Conservation (phyloP, 768 basidiomycete species). For the Tulasnella sp. region DNA sequence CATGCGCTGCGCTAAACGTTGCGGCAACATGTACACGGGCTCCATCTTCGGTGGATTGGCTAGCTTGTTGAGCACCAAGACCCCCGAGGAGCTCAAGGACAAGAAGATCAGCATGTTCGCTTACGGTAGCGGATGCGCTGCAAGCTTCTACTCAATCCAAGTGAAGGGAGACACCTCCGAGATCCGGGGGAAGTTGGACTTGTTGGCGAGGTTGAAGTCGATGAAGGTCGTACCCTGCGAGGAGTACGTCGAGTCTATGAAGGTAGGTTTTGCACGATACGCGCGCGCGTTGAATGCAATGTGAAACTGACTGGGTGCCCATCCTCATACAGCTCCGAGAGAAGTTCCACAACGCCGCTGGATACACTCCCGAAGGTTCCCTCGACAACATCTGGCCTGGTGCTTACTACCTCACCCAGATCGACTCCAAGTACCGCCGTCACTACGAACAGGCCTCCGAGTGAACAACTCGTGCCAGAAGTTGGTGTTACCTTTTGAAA, state of each 20-base stretch:
- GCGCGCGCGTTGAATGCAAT: not conserved
- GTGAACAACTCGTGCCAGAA: not conserved
- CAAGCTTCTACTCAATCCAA: constrained; percentile 79
- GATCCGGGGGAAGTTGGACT: constrained; percentile 72
- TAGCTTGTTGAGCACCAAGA: constrained; percentile 64
- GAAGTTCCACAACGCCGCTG: constrained; percentile 85
- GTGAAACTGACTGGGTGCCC: constrained; percentile 12
- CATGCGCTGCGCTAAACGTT: constrained; percentile 78
- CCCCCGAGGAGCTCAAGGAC: constrained; percentile 55
- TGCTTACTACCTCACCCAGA: constrained; percentile 80
- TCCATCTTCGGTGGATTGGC: constrained; percentile 92
- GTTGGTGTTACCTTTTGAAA: too few species aligned
- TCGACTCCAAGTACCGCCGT: constrained; percentile 85
- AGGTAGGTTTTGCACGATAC: constrained; percentile 32
- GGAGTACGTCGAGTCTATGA: constrained; percentile 41
- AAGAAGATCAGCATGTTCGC: constrained; percentile 91
- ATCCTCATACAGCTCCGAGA: constrained; percentile 64
- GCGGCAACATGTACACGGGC: constrained; percentile 99
- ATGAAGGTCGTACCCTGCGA: constrained; percentile 91
- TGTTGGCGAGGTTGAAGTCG: constrained; percentile 58
- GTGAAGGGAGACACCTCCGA: constrained; percentile 80
- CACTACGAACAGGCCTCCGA: constrained; percentile 51
- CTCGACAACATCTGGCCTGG: constrained; percentile 92
- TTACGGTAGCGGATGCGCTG: constrained; percentile 94
- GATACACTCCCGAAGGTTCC: constrained; percentile 76